phyloP scores from a whole-genome alignment of 2,329 filamentous ascomycete species.

The Aspergillus glaucus region DNA sequence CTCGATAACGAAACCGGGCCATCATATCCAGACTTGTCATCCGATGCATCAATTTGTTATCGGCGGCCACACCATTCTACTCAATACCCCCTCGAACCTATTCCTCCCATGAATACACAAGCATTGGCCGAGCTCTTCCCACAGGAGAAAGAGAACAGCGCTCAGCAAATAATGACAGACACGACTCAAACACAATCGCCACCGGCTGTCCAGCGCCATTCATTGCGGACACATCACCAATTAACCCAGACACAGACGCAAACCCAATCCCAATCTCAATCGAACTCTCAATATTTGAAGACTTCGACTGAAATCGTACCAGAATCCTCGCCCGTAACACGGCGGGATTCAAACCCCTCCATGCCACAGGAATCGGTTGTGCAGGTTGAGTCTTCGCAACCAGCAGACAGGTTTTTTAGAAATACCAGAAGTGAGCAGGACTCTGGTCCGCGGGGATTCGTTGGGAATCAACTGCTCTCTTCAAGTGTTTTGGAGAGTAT shows the following conservation, averaged over 20 bases:
- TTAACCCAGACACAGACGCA: constrained; percentile 5
- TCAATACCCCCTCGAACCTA: constrained; percentile 31
- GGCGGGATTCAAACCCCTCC: constrained; percentile 9
- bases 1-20: constrained; percentile 19
- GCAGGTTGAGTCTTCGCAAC: constrained; percentile 38
- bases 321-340: constrained; percentile 32
- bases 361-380: constrained; percentile 24
- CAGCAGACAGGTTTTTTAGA: constrained; percentile 20
- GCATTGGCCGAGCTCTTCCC: constrained; percentile 35
- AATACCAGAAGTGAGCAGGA: constrained; percentile 5
- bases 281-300: constrained; percentile 14
- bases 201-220: constrained; percentile 3
- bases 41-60: constrained; percentile 33
- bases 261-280: constrained; percentile 16
- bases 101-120: constrained; percentile 31
- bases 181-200: constrained; percentile 7
- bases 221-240: constrained; percentile 4
- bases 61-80: constrained; percentile 29
- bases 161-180: constrained; percentile 8
- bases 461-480: constrained; percentile 33
- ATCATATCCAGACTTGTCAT: constrained; percentile 23
- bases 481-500: constrained; percentile 41
- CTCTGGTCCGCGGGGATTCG: constrained; percentile 14
- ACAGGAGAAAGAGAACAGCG: constrained; percentile 18
- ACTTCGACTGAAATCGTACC: constrained; percentile 30